phyloP scores from a whole-genome alignment of 257 asterid species.

The Ophiorrhiza pumila region DNA sequence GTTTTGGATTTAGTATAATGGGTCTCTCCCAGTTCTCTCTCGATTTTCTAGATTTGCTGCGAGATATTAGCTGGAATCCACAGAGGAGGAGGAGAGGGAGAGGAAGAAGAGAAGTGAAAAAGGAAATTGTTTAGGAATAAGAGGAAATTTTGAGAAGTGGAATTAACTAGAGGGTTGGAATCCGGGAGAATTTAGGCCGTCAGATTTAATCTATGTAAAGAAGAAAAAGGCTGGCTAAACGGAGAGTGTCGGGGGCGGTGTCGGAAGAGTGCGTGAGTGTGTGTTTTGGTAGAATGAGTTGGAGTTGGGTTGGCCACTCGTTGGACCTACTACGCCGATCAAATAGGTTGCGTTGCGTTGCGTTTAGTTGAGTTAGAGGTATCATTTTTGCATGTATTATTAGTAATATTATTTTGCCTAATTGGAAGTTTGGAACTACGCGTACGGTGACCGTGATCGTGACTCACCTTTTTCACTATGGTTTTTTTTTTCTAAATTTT shows the following conservation, averaged over 20 bases:
- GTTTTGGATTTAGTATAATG: background rate
- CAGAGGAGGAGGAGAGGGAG: background rate
- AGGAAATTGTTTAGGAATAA: background rate
- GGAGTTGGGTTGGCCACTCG: conserved; percentile 21
- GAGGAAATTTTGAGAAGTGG: conserved; percentile 26
- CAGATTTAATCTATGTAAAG: conserved; percentile 26
- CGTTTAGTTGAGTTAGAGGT: too few species aligned
- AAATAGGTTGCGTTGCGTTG: too few species aligned
- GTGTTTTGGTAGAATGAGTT: conserved; percentile 12
- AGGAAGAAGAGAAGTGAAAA: background rate
- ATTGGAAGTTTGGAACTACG: too few species aligned
- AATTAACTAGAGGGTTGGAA: conserved; percentile 15
- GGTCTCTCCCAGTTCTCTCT: background rate
- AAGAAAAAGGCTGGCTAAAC: background rate
- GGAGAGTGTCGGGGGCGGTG: conserved; percentile 20
- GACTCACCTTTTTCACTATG: too few species aligned
- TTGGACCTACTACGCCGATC: too few species aligned
- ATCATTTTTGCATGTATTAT: too few species aligned
- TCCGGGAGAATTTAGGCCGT: conserved; percentile 49
- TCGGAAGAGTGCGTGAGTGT: conserved; percentile 20
- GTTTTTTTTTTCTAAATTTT: too few species aligned
- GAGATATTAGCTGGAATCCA: conserved; percentile 22
- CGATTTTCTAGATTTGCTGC: conserved; percentile 44
- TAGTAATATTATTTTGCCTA: too few species aligned
- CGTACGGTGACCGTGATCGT: too few species aligned